A percentile compares a stretch with the other conserved stretches of the same genome.
Conservation (phyloP, 768 basidiomycete species). For the Termitomyces titanicus region DNA sequence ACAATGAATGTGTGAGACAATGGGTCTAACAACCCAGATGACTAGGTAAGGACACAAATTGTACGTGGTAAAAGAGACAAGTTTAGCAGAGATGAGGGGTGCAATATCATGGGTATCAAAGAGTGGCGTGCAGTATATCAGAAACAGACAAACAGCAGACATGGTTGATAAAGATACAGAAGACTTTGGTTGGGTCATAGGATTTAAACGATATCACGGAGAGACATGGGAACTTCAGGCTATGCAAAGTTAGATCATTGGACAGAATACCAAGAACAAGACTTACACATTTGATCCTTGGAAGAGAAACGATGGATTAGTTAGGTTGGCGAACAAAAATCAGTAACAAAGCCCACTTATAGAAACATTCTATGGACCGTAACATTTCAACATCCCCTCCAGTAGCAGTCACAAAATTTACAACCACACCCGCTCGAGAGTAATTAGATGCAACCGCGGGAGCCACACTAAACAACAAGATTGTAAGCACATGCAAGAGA, state of each 20-base stretch:
- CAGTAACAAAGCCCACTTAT: not conserved
- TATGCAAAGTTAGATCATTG: not conserved
- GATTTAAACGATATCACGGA: not conserved
- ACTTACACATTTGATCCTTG: conserved; percentile 3
- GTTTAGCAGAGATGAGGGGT: conserved; percentile 36
- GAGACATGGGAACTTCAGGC: conserved; percentile 3
- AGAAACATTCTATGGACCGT: conserved; percentile 94
- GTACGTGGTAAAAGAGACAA: conserved; percentile 62
- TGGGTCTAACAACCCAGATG: conserved; percentile 33
- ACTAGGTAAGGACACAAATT: conserved; percentile 17
- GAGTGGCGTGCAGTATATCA: conserved; percentile 50
- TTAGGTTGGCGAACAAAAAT: not conserved
- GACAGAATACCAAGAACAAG: not conserved
- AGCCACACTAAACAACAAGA: conserved; percentile 54
- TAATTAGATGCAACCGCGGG: conserved; percentile 86
- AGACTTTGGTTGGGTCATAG: conserved; percentile 45
- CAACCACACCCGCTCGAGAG: conserved; percentile 84
- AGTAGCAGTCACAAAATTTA: conserved; percentile 97
- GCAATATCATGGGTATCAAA: conserved; percentile 72
- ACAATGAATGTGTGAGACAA: conserved; percentile 66
- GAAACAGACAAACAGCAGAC: conserved; percentile 29
- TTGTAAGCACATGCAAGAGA: not conserved
- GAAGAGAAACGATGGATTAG: not conserved
- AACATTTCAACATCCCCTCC: conserved; percentile 99
- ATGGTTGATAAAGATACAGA: conserved; percentile 74